Evolutionary conservation across 2,329 filamentous ascomycete species (phyloP).

Genomic region (Blumeria hordei): DNA sequence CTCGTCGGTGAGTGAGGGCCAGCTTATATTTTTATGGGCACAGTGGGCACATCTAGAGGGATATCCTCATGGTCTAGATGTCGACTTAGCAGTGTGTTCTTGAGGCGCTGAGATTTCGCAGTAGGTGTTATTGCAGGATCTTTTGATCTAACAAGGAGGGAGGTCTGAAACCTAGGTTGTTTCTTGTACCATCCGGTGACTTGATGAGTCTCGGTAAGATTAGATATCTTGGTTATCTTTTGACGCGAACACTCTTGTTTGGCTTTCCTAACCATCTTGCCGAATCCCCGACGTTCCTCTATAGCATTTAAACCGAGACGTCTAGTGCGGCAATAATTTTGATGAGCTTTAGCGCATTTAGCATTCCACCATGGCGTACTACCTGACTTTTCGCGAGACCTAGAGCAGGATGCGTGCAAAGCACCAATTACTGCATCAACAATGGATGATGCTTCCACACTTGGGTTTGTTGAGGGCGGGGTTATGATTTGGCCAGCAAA

Average conservation of each 20-base stretch:
- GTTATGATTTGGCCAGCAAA: background rate
- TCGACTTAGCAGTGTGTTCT: background rate
- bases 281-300: background rate
- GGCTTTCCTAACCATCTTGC: background rate
- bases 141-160: background rate
- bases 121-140: background rate
- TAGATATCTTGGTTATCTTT: background rate
- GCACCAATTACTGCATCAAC: background rate
- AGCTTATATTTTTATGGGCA: background rate
- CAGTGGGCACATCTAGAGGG: background rate
- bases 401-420: background rate
- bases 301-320: background rate
- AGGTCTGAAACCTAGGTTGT: background rate
- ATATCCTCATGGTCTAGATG: background rate
- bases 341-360: background rate
- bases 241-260: background rate
- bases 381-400: background rate
- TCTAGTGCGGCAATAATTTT: background rate
- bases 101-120: background rate
- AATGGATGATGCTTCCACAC: background rate
- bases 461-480: background rate
- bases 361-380: background rate
- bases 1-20: background rate
- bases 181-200: background rate
- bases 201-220: background rate